Percentiles rank a stretch among this genome's conserved stretches.
phyloP scores from a whole-genome alignment of 1,139 yeast genomes.

The Pichia sp. region DNA sequence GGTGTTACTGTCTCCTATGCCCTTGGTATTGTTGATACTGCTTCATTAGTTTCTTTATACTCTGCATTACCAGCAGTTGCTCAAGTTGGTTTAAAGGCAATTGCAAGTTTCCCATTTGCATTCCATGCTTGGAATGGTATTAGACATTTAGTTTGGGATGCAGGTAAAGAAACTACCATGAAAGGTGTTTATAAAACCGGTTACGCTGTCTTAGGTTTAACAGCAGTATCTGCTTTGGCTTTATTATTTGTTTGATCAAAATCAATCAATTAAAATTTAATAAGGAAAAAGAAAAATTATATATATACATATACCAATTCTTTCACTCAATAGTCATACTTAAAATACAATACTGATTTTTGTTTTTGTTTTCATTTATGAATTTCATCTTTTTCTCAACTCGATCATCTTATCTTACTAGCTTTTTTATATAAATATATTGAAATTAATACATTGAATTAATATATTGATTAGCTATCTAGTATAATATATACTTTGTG shows the following conservation, averaged over 20 bases:
- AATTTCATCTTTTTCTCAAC: too few relatives aligned
- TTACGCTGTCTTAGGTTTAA: slow-evolving; percentile 67
- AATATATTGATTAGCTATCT: too few relatives aligned
- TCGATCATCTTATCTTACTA: too few relatives aligned
- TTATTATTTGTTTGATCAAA: slow-evolving; percentile 36
- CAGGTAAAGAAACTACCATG: slow-evolving; percentile 68
- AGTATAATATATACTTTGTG: too few relatives aligned
- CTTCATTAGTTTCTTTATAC: slow-evolving; percentile 50
- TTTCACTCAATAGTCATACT: too few relatives aligned
- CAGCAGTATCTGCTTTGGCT: slow-evolving; percentile 60
- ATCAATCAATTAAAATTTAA: too few relatives aligned
- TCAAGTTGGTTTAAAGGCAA: slow-evolving; percentile 60
- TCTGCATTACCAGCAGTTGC: slow-evolving; percentile 54
- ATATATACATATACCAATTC: too few relatives aligned
- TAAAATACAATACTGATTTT: too few relatives aligned
- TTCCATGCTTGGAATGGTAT: slow-evolving; percentile 82
- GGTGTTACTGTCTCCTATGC: slow-evolving; percentile 73
- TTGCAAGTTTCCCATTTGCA: slow-evolving; percentile 75
- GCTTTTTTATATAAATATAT: too few relatives aligned
- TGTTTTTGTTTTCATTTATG: too few relatives aligned
- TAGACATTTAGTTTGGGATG: slow-evolving; percentile 92
- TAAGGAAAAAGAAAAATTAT: too few relatives aligned
- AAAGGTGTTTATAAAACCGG: slow-evolving; percentile 93
- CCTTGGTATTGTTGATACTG: slow-evolving; percentile 59
- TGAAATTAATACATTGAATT: too few relatives aligned